A percentile compares a stretch with the other conserved stretches of the same genome.
phyloP scores from a whole-genome alignment of 805 yeast genomes.

The Cyberlindnera subsufficiens region DNA sequence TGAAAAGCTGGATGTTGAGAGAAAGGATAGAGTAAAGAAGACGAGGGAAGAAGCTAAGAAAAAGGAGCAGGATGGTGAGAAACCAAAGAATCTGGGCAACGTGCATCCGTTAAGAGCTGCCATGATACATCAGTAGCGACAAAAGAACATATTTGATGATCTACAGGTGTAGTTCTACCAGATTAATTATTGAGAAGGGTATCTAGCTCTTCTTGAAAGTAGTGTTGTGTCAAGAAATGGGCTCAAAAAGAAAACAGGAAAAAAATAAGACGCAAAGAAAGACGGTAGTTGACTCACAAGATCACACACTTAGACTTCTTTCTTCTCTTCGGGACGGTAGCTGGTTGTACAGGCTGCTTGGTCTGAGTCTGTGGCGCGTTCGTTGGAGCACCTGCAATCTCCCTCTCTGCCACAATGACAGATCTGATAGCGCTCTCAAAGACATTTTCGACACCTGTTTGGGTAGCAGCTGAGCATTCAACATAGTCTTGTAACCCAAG shows the following conservation, averaged over 20 bases:
- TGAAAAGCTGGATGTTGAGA: slow-evolving; percentile 64
- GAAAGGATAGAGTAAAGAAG: slow-evolving; percentile 49
- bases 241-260: background rate
- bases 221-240: background rate
- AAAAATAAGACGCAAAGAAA: slow-evolving; percentile 1
- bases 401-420: slow-evolving; percentile 35
- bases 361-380: slow-evolving; percentile 1
- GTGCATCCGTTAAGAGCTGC: slow-evolving; percentile 64
- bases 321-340: slow-evolving; percentile 16
- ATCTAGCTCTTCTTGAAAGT: background rate
- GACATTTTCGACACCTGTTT: slow-evolving; percentile 77
- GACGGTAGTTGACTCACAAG: slow-evolving; percentile 22
- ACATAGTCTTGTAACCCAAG: slow-evolving; percentile 67
- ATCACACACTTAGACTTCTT: slow-evolving; percentile 46
- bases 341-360: background rate
- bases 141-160: background rate
- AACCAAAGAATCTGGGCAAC: slow-evolving; percentile 15
- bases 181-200: background rate
- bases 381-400: slow-evolving; percentile 4
- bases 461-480: slow-evolving; percentile 90
- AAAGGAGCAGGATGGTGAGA: slow-evolving; percentile 7
- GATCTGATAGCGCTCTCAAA: slow-evolving; percentile 78
- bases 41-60: slow-evolving; percentile 35
- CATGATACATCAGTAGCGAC: slow-evolving; percentile 1
- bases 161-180: background rate